Conservation (phyloP, 2,329 filamentous ascomycete species). For the Sporothrix dimorphospora region DNA sequence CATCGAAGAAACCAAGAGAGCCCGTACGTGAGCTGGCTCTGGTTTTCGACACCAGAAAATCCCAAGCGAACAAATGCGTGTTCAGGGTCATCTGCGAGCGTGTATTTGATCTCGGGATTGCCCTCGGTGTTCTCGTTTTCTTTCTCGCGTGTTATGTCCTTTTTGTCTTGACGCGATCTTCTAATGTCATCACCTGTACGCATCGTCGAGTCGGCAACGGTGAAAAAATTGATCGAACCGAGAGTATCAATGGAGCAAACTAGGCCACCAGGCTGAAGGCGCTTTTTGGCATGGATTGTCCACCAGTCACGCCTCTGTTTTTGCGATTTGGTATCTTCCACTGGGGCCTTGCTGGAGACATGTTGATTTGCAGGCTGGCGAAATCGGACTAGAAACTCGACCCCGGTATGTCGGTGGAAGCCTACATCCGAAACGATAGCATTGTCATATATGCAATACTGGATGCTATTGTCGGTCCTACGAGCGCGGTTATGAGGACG, state of each 20-base stretch:
- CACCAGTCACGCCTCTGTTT: slow-evolving; percentile 53
- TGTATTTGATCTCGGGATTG: slow-evolving; percentile 26
- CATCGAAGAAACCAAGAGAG: slow-evolving; percentile 35
- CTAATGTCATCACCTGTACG: slow-evolving; percentile 15
- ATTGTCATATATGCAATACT: slow-evolving; percentile 45
- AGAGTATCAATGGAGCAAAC: slow-evolving; percentile 52
- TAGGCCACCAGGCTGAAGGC: slow-evolving; percentile 53
- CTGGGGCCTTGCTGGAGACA: not conserved
- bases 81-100: slow-evolving; percentile 41
- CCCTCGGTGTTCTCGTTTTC: slow-evolving; percentile 3
- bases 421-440: slow-evolving; percentile 39
- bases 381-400: slow-evolving; percentile 52
- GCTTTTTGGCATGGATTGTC: slow-evolving; percentile 50
- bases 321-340: slow-evolving; percentile 22
- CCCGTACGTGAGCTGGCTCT: not conserved
- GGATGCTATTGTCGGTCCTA: slow-evolving; percentile 35
- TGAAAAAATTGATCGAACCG: slow-evolving; percentile 47
- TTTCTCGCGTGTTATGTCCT: not conserved
- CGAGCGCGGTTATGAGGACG: not conserved
- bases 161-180: not conserved
- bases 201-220: slow-evolving; percentile 43
- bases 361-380: slow-evolving; percentile 46
- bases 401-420: slow-evolving; percentile 46
- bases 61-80: slow-evolving; percentile 41
- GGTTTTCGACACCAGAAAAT: not conserved